phyloP scores from a whole-genome alignment of 768 basidiomycete species.

The Phlebiopsis flavidoalba region DNA sequence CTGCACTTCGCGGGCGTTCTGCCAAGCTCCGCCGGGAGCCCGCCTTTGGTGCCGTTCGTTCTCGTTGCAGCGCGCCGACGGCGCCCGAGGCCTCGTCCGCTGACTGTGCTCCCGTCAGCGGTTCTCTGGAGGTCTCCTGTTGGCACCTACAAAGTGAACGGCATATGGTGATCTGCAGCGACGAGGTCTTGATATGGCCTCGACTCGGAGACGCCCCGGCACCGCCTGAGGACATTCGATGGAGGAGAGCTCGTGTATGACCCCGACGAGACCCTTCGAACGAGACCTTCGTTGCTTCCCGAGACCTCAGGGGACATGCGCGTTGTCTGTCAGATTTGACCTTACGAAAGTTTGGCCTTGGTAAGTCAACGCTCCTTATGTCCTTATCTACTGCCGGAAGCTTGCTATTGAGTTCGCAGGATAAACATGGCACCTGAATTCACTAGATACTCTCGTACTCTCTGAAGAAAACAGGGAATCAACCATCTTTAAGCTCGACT shows the following conservation, averaged over 20 bases:
- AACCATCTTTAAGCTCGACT: slow-evolving; percentile 87
- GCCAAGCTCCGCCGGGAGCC: slow-evolving; percentile 1
- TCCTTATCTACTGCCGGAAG: background rate
- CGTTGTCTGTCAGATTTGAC: slow-evolving; percentile 77
- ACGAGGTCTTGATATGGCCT: slow-evolving; percentile 60
- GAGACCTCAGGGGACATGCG: slow-evolving; percentile 25
- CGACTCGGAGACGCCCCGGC: slow-evolving; percentile 33
- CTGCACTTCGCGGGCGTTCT: background rate
- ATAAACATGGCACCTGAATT: slow-evolving; percentile 79
- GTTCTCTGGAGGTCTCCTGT: slow-evolving; percentile 67
- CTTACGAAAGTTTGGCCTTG: slow-evolving; percentile 66
- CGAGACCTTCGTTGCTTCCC: slow-evolving; percentile 29
- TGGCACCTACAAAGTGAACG: slow-evolving; percentile 67
- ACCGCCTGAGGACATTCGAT: slow-evolving; percentile 13
- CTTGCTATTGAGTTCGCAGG: slow-evolving; percentile 28
- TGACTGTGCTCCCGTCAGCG: slow-evolving; percentile 67
- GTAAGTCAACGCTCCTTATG: no score
- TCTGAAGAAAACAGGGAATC: slow-evolving; percentile 67
- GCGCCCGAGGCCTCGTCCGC: slow-evolving; percentile 71
- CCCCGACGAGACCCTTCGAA: slow-evolving; percentile 29
- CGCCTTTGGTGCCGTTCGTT: slow-evolving; percentile 61
- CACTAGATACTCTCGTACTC: slow-evolving; percentile 67
- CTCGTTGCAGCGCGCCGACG: slow-evolving; percentile 72
- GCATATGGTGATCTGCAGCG: slow-evolving; percentile 70
- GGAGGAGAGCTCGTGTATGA: slow-evolving; percentile 9